phyloP scores from a whole-genome alignment of 345 rosid species.

The Camelina laxa region DNA sequence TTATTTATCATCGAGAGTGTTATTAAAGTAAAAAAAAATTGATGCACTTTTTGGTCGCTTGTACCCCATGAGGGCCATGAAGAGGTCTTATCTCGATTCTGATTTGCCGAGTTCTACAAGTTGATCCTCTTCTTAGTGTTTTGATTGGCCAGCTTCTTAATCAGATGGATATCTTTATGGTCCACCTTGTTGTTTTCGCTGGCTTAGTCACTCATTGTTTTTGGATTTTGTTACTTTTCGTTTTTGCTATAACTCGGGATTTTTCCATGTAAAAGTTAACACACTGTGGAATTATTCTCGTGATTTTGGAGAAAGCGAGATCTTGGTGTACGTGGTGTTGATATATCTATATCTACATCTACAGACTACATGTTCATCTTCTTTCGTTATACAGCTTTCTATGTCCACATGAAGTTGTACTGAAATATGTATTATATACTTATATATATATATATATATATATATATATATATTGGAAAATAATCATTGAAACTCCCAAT shows the following conservation, averaged over 20 bases:
- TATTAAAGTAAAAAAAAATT: background rate
- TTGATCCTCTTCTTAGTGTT: constrained; percentile 52
- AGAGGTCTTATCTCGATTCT: constrained; percentile 68
- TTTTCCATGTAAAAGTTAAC: constrained; percentile 24
- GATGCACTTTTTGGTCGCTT: constrained; percentile 45
- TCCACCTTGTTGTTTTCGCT: constrained; percentile 34
- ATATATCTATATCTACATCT: constrained; percentile 17
- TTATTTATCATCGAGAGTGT: constrained; percentile 1
- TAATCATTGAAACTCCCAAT: background rate
- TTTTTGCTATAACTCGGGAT: background rate
- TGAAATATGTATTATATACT: background rate
- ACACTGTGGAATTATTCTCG: constrained; percentile 17
- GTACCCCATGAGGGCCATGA: constrained; percentile 45
- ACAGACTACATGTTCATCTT: constrained; percentile 1
- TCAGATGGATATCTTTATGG: constrained; percentile 59
- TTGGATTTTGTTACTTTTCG: constrained; percentile 3
- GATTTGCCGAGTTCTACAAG: constrained; percentile 53
- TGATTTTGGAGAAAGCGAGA: constrained; percentile 27
- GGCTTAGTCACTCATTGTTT: constrained; percentile 12
- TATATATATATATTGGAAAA: too few relatives aligned
- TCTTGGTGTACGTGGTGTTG: background rate
- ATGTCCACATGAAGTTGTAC: background rate
- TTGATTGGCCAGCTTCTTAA: constrained; percentile 56
- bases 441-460: too few relatives aligned
- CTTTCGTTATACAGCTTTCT: background rate